Conservation (phyloP, 139 green algal genomes). For the Chlamydomonas applanata region DNA sequence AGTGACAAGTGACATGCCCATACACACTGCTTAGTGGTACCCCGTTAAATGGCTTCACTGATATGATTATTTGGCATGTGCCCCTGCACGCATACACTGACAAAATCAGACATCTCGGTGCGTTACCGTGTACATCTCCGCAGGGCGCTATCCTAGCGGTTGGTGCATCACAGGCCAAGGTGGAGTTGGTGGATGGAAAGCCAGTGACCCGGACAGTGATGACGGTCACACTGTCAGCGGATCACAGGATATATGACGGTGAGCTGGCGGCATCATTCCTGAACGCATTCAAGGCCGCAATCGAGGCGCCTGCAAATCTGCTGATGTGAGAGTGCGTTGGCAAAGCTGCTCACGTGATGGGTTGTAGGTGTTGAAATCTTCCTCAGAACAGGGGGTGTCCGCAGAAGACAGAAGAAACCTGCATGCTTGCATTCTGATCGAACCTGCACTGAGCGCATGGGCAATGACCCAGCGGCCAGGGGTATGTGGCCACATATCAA, state of each 20-base stretch:
- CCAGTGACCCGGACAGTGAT: constrained; percentile 55
- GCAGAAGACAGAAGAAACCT: too few species aligned
- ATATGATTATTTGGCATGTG: not conserved
- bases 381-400: too few species aligned
- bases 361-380: too few species aligned
- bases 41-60: not conserved
- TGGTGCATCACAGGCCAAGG: constrained; percentile 50
- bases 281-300: constrained; percentile 1
- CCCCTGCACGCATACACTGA: not conserved
- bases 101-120: not conserved
- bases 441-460: too few species aligned
- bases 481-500: too few species aligned
- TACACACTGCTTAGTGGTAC: too few species aligned
- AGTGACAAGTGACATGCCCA: not conserved
- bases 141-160: constrained; percentile 81
- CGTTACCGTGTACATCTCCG: constrained; percentile 27
- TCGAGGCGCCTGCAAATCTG: constrained; percentile 6
- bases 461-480: too few species aligned
- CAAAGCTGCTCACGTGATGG: too few species aligned
- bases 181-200: constrained; percentile 45
- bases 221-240: constrained; percentile 82
- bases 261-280: constrained; percentile 26
- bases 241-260: constrained; percentile 86
- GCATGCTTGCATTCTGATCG: too few species aligned
- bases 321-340: too few species aligned